phyloP scores from a whole-genome alignment of 768 basidiomycete species.

The Suillus plorans region DNA sequence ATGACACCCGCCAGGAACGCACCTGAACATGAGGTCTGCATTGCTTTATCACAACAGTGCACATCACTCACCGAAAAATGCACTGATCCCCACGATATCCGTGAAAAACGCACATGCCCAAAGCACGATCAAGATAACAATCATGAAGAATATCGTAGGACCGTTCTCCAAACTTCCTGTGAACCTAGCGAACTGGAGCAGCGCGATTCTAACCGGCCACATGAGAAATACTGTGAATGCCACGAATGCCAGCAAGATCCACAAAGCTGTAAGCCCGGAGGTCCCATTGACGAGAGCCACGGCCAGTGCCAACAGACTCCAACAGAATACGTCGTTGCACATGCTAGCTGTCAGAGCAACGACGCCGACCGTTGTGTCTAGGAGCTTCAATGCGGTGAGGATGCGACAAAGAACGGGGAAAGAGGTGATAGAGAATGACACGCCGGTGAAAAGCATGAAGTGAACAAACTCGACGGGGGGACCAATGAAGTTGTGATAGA shows the following conservation, averaged over 20 bases:
- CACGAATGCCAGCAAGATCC: slow-evolving; percentile 75
- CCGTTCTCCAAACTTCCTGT: slow-evolving; percentile 81
- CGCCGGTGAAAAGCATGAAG: slow-evolving; percentile 93
- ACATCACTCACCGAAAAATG: slow-evolving; percentile 70
- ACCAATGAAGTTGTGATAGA: slow-evolving; percentile 76
- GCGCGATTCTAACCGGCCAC: slow-evolving; percentile 58
- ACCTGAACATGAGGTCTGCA: slow-evolving; percentile 36
- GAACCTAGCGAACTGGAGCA: slow-evolving; percentile 70
- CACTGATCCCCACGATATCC: slow-evolving; percentile 90
- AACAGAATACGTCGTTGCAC: slow-evolving; percentile 84
- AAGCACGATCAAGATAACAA: slow-evolving; percentile 73
- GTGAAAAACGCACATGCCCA: slow-evolving; percentile 92
- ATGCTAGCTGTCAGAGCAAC: slow-evolving; percentile 92
- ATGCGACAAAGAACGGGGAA: slow-evolving; percentile 91
- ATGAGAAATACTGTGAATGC: slow-evolving; percentile 80
- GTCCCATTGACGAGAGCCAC: slow-evolving; percentile 91
- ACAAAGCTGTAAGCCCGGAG: slow-evolving; percentile 80
- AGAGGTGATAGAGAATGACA: slow-evolving; percentile 86
- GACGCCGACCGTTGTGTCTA: slow-evolving; percentile 91
- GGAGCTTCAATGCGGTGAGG: slow-evolving; percentile 82
- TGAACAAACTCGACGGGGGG: slow-evolving; percentile 65
- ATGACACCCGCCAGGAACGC: slow-evolving; percentile 82
- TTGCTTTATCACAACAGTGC: not conserved
- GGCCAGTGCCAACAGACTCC: slow-evolving; percentile 85
- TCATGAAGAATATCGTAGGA: slow-evolving; percentile 89